Base-by-base conservation (phyloP, 208 protist species). In the Trypanosoma vivax region DNA sequence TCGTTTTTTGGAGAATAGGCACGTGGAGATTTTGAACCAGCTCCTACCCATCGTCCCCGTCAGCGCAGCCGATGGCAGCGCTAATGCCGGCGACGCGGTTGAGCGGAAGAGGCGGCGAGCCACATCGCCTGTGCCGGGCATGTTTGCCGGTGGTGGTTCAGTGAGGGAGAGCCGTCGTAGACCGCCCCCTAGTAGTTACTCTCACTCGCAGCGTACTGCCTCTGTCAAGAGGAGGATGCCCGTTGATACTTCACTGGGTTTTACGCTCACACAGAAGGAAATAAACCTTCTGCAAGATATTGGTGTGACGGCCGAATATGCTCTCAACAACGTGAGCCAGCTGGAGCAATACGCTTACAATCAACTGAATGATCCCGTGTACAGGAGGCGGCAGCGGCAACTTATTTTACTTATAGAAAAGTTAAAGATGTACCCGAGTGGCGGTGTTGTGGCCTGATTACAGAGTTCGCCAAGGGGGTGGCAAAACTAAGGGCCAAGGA, bases 331-430 rank as follows among this genome's bases (percentile, higher is more conserved):
- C 13, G 60, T 67, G 46, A 24, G 37, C 40, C 43, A 60, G 34
- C n/a, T 67, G 0, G 60, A 67, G 30, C 60, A 34, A 2, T 67
- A 67, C 30, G 60, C 60, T 14, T 14, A 52, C 2, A 60, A 60
- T 21, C 51, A 67, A 0, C 51, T 67, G 14, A 11, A 37, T 25
- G 51, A 60, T 33, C 50, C 50, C 2, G 43, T 47, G 1, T 67
- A 43, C 24, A 50, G 51, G 6, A 46, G 50, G 19, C 50, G 60
- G 19, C 27, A 55, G 33, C 41, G 57, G 14, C 45, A 47, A n/a
- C 29, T 67, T 10, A 21, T 67, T 3, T 33, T 28, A 23, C 27
- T 67, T 3, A 29, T 67, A 35, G 33, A n/a, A 7, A 67, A 67
- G 16, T 33, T 64, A 24, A 64, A 56, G n/a, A n/a, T n/a, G n/a